Conservation (phyloP, 1,284 basidiomycete species). For the Anthracocystis walkeri region DNA sequence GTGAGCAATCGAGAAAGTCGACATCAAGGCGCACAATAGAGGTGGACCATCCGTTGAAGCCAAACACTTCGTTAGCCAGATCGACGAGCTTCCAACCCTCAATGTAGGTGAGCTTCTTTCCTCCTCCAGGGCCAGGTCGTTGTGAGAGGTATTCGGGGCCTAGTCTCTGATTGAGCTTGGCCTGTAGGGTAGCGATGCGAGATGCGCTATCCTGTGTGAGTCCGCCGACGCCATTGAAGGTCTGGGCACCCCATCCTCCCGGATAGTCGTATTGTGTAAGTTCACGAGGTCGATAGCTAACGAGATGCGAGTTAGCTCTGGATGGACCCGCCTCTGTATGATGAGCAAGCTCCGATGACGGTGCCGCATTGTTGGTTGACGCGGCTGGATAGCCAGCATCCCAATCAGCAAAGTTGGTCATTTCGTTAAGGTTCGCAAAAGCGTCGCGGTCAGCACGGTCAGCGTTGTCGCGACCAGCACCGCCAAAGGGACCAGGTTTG, state of each 20-base stretch:
- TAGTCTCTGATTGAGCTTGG: constrained; percentile 85
- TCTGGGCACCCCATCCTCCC: constrained; percentile 51
- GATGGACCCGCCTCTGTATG: constrained; percentile 12
- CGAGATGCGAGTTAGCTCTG: not conserved
- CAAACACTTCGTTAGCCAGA: constrained; percentile 96
- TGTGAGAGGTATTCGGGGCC: constrained; percentile 93
- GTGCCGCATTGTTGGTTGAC: not conserved
- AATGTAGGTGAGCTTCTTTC: constrained; percentile 85
- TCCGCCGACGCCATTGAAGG: constrained; percentile 25
- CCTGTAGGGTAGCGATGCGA: constrained; percentile 78
- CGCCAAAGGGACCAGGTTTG: constrained; percentile 41
- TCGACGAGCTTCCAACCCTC: constrained; percentile 86
- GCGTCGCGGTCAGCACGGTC: not conserved
- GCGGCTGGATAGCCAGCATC: constrained; percentile 20
- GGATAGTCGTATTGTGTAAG: constrained; percentile 51
- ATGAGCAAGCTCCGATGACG: constrained; percentile 3
- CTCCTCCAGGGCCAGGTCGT: constrained; percentile 82
- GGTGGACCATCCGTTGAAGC: constrained; percentile 97
- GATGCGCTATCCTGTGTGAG: constrained; percentile 55
- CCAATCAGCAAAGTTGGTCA: constrained; percentile 31
- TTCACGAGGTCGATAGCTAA: constrained; percentile 21
- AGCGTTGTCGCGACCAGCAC: constrained; percentile 11
- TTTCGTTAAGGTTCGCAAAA: constrained; percentile 17
- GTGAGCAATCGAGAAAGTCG: constrained; percentile 73
- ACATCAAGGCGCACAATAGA: constrained; percentile 82